Percentiles rank a stretch among this genome's conserved stretches.
phyloP scores from a whole-genome alignment of 2,329 filamentous ascomycete genomes.

The Atkinsonella texensis region DNA sequence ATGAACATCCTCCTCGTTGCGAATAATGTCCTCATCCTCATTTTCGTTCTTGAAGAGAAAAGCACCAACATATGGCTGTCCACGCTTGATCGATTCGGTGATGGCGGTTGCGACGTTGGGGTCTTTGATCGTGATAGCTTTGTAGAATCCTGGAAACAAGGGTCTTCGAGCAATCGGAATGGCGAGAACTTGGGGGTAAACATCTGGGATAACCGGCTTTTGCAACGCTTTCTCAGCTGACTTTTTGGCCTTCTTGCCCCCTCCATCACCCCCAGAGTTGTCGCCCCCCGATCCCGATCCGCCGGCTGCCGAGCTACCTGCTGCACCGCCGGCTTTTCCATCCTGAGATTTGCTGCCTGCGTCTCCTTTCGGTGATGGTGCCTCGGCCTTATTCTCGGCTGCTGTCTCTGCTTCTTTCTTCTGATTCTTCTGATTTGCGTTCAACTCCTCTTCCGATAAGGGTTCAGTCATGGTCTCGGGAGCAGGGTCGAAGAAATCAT shows the following conservation, averaged over 20 bases:
- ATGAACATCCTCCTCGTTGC: conserved; percentile 81
- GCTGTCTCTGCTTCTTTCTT: conserved; percentile 32
- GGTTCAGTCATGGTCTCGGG: conserved; percentile 30
- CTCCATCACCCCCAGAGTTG: conserved; percentile 45
- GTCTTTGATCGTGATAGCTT: conserved; percentile 93
- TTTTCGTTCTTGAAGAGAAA: conserved; percentile 96
- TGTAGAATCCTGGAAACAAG: conserved; percentile 96
- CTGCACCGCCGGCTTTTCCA: conserved; percentile 31
- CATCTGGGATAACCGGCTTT: conserved; percentile 82
- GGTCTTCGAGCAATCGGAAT: conserved; percentile 91
- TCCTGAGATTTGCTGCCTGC: conserved; percentile 30
- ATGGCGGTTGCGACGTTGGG: conserved; percentile 85
- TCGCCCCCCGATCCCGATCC: conserved; percentile 37
- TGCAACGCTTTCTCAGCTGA: conserved; percentile 63
- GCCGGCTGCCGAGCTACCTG: conserved; percentile 43
- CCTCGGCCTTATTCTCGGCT: conserved; percentile 31
- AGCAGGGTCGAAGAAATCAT: conserved; percentile 38
- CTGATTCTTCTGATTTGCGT: conserved; percentile 37
- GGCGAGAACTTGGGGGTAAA: conserved; percentile 95
- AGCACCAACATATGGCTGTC: conserved; percentile 92
- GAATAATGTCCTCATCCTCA: conserved; percentile 86
- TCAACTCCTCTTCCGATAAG: conserved; percentile 39
- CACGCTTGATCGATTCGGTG: conserved; percentile 90
- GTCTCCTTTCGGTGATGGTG: conserved; percentile 34
- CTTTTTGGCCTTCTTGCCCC: conserved; percentile 57